Base-by-base conservation (phyloP, 1,139 yeast genomes). In the Lodderomyces jiufengensis region DNA sequence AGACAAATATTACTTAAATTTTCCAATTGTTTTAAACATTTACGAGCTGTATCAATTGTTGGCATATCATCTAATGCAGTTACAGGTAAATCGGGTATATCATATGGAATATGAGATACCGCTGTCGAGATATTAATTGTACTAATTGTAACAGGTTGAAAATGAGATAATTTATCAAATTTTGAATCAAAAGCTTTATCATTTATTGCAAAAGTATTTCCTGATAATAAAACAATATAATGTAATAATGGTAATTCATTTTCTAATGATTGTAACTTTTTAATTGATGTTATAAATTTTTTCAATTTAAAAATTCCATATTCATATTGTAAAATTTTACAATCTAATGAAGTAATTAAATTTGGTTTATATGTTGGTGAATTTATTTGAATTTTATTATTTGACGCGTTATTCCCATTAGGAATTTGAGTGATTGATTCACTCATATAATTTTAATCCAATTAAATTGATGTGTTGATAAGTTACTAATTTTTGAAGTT, bases 141-240 rank as follows among this genome's bases (percentile, higher is more conserved):
- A 1, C 59, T 26, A 0, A 51, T 37, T 38, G 66, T 70, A 44
- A 65, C 62, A 25, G 63, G 49, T 37, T 63, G 65, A 42, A 67
- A 74, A 33, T 62, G 62, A 26, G 68, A 57, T 27, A 78, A 49
- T 3, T 64, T 50, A 23, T 63, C 72, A n/a, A 77, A 51, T 33
- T 74, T 57, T 21, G 65, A 57, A 40, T 55, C 62, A 39, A 76
- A 62, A 3, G 65, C 61, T n/a, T 47, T 49, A 27, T 76, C 82
- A 43, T 70, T 72, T 31, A 76, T 67, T 33, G 77, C 67, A 50
- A 77, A 68, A 2, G 70, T 45, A 21, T 63, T 63, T 0, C 80
- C 78, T 1, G 65, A 46, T 18, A 76, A 47, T 6, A 71, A 49
- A 1, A 62, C 54, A 25, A 69, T 50, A 46, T 66, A 68, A 38